A percentile compares a stretch with the other conserved stretches of the same genome.
Conservation (phyloP, 2,329 filamentous ascomycete species). For the Lecanicillium sp. region DNA sequence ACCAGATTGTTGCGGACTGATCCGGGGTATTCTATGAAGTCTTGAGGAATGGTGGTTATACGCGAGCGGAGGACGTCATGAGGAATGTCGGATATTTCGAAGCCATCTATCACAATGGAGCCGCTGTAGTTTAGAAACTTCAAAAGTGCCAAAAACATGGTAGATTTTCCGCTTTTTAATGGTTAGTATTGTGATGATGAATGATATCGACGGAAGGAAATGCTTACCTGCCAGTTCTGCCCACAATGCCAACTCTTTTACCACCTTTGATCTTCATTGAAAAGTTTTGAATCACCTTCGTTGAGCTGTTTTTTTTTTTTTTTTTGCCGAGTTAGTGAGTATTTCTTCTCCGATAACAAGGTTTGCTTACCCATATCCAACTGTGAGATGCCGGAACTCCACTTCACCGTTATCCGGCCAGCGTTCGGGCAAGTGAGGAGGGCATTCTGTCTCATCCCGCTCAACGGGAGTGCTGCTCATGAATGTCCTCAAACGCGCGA, state of each 20-base stretch:
- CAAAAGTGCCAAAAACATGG: background rate
- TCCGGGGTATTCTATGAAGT: background rate
- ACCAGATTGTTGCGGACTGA: background rate
- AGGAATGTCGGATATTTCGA: background rate
- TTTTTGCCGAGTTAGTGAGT: background rate
- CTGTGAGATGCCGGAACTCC: background rate
- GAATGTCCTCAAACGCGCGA: background rate
- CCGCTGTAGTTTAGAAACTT: background rate
- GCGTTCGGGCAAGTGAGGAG: background rate
- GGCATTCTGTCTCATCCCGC: background rate
- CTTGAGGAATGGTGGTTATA: background rate
- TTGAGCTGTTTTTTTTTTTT: background rate
- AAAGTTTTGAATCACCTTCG: background rate
- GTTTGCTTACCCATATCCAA: background rate
- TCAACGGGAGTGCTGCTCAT: background rate
- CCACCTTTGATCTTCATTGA: background rate
- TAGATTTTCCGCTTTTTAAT: conserved; percentile 1
- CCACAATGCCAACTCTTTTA: background rate
- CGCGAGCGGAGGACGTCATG: background rate
- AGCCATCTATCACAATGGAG: background rate
- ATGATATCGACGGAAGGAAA: no score
- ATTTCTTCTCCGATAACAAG: no score
- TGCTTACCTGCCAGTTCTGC: background rate
- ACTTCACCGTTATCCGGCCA: conserved; percentile 2
- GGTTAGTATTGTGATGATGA: no score